These are phyloP conservation scores for Tubosaeta brunneosetosa DNA, from an alignment of 768 basidiomycete species.

Conservation along the genomic window DNA sequence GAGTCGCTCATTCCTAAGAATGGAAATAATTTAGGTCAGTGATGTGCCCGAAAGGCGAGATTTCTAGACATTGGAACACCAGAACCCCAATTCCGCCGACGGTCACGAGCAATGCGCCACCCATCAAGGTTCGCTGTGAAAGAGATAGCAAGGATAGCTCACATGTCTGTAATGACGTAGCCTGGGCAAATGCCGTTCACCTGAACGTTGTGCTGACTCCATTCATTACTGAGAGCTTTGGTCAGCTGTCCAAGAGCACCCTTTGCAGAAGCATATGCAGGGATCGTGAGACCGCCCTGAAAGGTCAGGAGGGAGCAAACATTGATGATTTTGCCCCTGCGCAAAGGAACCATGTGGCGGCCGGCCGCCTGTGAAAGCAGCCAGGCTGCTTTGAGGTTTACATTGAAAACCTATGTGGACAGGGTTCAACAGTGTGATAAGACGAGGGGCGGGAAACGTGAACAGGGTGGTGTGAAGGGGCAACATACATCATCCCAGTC, in stretches of 20 bases:
- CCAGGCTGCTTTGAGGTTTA: conserved; percentile 87
- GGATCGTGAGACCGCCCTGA: conserved; percentile 65
- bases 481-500: conserved; percentile 68
- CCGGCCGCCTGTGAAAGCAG: conserved; percentile 84
- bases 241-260: conserved; percentile 82
- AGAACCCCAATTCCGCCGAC: conserved; percentile 9
- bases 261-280: conserved; percentile 90
- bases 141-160: conserved; percentile 25
- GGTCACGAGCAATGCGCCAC: conserved; percentile 4
- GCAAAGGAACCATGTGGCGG: conserved; percentile 77
- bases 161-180: conserved; percentile 89
- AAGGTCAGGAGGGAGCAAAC: conserved; percentile 51
- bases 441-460: conserved; percentile 4
- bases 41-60: conserved; percentile 2
- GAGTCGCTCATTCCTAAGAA: conserved; percentile 57
- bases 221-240: conserved; percentile 90
- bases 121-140: not conserved
- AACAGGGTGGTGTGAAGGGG: conserved; percentile 28
- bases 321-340: conserved; percentile 70
- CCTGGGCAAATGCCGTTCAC: conserved; percentile 88
- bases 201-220: conserved; percentile 83
- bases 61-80: not conserved
- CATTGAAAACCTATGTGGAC: conserved; percentile 61
- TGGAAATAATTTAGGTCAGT: conserved; percentile 10
- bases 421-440: conserved; percentile 7